Base-by-base conservation (phyloP, 768 basidiomycete genomes). In the Tricholoma bakamatsutake region DNA sequence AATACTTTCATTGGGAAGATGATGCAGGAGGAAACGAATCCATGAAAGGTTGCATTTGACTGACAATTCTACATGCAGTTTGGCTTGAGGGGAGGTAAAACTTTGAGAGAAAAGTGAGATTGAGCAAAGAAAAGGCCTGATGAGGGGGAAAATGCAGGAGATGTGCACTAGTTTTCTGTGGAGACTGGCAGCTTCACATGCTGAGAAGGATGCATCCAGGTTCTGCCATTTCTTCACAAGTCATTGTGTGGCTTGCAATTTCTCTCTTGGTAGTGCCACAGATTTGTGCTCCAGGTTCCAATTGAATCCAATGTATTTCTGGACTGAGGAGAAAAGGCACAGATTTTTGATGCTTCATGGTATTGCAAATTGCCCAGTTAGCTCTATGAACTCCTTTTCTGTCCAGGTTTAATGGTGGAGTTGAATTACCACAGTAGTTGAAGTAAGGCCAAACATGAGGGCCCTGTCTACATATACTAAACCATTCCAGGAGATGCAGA, bases 401-500 rank as follows among this genome's bases (percentile, higher is more conserved):
- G 64, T 58, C 63, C 63, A 67, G 0, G 57, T 34, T 28, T 67
- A 56, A 34, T 53, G 27, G 2, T 68, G 68, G 0, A 61, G 54
- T 0, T 62, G 60, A 11, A 72, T 58, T n/a, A n/a, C n/a, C n/a
- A n/a, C 31, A 33, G 31, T 9, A 33, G 5, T 33, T 33, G 31
- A 33, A 9, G 31, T 33, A 33, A 33, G 31, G 31, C 31, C 9
- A 9, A 33, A 33, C 31, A 33, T 33, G n/a, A n/a, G n/a, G n/a
- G n/a, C n/a, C n/a, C n/a, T n/a, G n/a, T n/a, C n/a, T 33, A 37
- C 67, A 30, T 64, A 66, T 0, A 75, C 64, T 21, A 21, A 15
- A 0, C 66, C 72, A 0, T 62, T 13, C 76, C 75, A 77, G 7
- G 42, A 50, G 0, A 76, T 40, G 35, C 68, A 71, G 59, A 33